Conservation (phyloP, 2,329 filamentous ascomycete species). For the Colletotrichum sansevieriae region DNA sequence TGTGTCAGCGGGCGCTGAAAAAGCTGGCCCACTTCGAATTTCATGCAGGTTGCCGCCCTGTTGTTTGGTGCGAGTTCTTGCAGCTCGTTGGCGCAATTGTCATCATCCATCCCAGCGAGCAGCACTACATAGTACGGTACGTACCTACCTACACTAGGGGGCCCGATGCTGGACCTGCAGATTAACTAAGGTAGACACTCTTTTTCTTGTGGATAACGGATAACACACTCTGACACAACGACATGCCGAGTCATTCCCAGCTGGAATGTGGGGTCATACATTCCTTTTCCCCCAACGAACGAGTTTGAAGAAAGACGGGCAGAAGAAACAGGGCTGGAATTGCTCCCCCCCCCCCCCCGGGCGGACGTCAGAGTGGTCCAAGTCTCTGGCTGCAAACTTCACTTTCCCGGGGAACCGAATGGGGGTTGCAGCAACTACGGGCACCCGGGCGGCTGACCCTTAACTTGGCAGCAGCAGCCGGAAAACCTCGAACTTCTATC, state of each 20-base stretch:
- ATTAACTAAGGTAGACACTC: neutral
- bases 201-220: too few species aligned
- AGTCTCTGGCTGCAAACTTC: neutral
- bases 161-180: constrained; percentile 8
- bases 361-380: constrained; percentile 1
- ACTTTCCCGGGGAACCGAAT: neutral
- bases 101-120: neutral
- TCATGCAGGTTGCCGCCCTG: neutral
- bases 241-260: neutral
- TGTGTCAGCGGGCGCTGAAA: neutral
- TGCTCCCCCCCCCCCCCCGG: too few species aligned
- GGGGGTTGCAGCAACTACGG: too few species aligned
- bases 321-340: neutral
- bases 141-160: too few species aligned
- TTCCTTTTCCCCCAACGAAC: neutral
- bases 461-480: too few species aligned
- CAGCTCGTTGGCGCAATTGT: constrained; percentile 10
- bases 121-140: too few species aligned
- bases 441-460: too few species aligned
- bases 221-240: neutral
- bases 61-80: neutral
- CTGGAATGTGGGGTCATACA: neutral
- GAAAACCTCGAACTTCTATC: too few species aligned
- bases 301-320: neutral
- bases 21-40: neutral